Percentiles rank a stretch among this genome's conserved stretches.
Conservation (phyloP, 2,329 filamentous ascomycete species). For the Exserohilum rostratum region DNA sequence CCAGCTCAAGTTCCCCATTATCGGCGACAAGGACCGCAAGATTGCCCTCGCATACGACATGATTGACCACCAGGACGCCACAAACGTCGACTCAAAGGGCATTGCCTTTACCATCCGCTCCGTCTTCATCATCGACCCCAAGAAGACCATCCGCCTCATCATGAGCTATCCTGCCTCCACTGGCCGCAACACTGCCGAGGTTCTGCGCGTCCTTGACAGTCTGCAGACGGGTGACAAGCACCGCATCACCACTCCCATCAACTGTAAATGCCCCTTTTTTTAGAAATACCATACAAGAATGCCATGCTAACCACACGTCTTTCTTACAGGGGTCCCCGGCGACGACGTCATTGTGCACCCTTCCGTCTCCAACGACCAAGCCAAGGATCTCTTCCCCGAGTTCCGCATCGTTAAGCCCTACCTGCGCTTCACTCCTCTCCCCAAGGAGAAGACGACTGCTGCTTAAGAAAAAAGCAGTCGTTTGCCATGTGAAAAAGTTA, state of each 20-base stretch:
- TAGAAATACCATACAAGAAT: not conserved
- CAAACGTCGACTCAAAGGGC: constrained; percentile 64
- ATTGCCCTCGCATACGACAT: constrained; percentile 60
- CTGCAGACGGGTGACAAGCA: constrained; percentile 65
- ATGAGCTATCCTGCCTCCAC: constrained; percentile 68
- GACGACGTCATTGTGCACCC: constrained; percentile 69
- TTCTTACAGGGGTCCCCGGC: constrained; percentile 54
- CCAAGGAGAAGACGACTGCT: constrained; percentile 63
- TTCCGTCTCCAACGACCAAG: constrained; percentile 62
- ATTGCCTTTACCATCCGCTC: constrained; percentile 68
- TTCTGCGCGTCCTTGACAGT: constrained; percentile 59
- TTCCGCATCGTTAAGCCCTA: constrained; percentile 68
- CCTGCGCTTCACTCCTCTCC: constrained; percentile 64
- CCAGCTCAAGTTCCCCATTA: constrained; percentile 59
- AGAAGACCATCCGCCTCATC: constrained; percentile 68
- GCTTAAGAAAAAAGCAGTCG: constrained; percentile 23
- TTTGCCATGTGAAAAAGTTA: too few species aligned
- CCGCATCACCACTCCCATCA: constrained; percentile 66
- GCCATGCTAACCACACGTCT: not conserved
- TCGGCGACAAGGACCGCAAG: constrained; percentile 60
- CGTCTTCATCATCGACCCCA: constrained; percentile 69
- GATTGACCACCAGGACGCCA: constrained; percentile 61
- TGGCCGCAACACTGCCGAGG: constrained; percentile 61
- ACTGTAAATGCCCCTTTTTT: constrained; percentile 44
- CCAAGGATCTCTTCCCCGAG: constrained; percentile 64